Evolutionary conservation across 768 basidiomycete genomes (phyloP), one percentile per base, ranked within the genome.

Genomic region (Boletus sensibilis): DNA sequence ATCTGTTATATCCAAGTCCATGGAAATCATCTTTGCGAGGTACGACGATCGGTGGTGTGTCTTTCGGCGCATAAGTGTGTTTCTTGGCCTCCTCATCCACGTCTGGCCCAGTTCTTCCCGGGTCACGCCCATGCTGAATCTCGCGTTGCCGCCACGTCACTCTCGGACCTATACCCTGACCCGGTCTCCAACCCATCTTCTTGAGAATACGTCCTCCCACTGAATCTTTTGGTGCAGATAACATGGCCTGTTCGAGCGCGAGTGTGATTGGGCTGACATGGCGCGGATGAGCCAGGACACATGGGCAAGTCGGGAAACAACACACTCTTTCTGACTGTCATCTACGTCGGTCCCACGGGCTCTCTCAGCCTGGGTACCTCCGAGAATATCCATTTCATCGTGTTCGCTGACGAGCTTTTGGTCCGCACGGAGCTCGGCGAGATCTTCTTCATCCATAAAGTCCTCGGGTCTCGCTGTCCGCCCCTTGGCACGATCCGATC

Each of bases 401-500:
- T 87, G 86, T 37, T 87, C 89, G 65, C 91, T 88, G 4, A 94
- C 83, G 10, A 97, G 70, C 20, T 81, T 83, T 62, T 86, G 79
- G 61, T 82, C 83, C 39, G 94, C 92, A 34, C 80, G 83, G 57
- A 90, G 71, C 58, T 92, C 92, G 43, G 90, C 85, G 16, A 98
- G 76, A 70, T 98, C 97, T 73, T 99, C 97, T 41, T 98, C 97
- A 74, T 99, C 97, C 97, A 99, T 98, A 68, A 92, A 98, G 68
- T 97, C 94, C 72, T 96, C 92, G 0, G 93, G 88, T 33, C 80
- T 79, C n/a, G 79, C 73, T 3, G 72, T 74, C 63, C 82, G 79
- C 27, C 58, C 52, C 69, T 87, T 87, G 44, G 83, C 83, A 46
- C 94, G 83, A 42, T 91, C 88, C 29, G 69, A 72, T 33, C 94